phyloP scores from a whole-genome alignment of 2,329 filamentous ascomycete species.

The Fusarium bulbicola region DNA sequence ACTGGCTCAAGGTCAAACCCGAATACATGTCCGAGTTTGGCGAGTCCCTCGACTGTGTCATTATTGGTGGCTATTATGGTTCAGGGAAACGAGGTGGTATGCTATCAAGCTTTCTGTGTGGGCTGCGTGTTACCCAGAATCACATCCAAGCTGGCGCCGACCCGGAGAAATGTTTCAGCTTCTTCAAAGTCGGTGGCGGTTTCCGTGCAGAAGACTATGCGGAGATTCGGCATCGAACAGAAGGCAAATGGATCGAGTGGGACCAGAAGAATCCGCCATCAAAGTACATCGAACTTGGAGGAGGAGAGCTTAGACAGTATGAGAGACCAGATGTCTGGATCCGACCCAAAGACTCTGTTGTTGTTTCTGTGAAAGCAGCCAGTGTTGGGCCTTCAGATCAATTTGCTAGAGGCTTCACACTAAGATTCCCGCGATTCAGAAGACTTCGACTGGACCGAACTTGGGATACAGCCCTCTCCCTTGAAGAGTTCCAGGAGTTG shows the following conservation, averaged over 20 bases:
- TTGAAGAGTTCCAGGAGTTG: conserved; percentile 79
- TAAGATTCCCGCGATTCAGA: conserved; percentile 93
- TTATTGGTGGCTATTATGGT: conserved; percentile 94
- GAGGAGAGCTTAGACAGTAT: conserved; percentile 73
- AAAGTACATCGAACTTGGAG: conserved; percentile 82
- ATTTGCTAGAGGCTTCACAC: conserved; percentile 79
- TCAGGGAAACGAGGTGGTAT: conserved; percentile 84
- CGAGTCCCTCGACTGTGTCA: conserved; percentile 87
- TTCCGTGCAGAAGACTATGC: conserved; percentile 87
- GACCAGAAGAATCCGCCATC: conserved; percentile 78
- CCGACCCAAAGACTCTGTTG: conserved; percentile 84
- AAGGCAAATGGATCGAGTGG: conserved; percentile 93
- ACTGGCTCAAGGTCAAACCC: conserved; percentile 99
- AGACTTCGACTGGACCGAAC: conserved; percentile 80
- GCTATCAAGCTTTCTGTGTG: conserved; percentile 90
- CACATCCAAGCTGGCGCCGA: conserved; percentile 67
- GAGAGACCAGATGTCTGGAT: conserved; percentile 95
- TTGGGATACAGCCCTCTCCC: conserved; percentile 82
- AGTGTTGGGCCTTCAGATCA: conserved; percentile 78
- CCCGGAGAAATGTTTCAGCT: conserved; percentile 85
- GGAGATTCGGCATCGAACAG: conserved; percentile 81
- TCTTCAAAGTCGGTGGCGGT: conserved; percentile 97
- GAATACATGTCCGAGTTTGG: conserved; percentile 98
- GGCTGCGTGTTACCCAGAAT: conserved; percentile 77
- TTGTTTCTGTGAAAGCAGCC: conserved; percentile 89